A percentile compares a stretch with the other conserved stretches of the same genome.
Evolutionary conservation across 371 early-diverging fungal species (phyloP).

Genomic region (Choanephora cucurbitarum): DNA sequence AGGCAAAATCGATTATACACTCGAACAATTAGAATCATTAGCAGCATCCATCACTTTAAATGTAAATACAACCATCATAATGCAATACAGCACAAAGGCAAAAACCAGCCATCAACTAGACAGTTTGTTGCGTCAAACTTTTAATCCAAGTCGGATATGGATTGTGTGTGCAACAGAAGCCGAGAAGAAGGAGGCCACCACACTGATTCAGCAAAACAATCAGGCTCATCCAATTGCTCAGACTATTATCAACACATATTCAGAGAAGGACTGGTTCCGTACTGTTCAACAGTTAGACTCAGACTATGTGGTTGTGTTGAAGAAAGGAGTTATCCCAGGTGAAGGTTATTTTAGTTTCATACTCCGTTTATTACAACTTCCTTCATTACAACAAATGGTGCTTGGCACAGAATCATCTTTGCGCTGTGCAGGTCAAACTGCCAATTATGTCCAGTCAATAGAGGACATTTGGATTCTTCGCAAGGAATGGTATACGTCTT

Average conservation of each 20-base stretch:
- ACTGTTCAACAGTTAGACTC: background rate
- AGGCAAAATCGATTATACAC: no score
- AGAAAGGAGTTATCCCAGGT: slow-evolving; percentile 5
- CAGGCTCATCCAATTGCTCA: slow-evolving; percentile 1
- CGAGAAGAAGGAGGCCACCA: background rate
- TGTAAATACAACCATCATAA: slow-evolving; percentile 1
- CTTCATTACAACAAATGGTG: slow-evolving; percentile 11
- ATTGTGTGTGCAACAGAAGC: slow-evolving; percentile 10
- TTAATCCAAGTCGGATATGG: background rate
- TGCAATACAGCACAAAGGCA: background rate
- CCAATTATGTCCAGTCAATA: slow-evolving; percentile 24
- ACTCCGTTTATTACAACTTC: slow-evolving; percentile 31
- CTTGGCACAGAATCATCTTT: slow-evolving; percentile 12
- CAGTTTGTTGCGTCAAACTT: slow-evolving; percentile 10
- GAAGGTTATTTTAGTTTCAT: slow-evolving; percentile 13
- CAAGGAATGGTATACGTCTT: slow-evolving; percentile 29
- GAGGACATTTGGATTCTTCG: slow-evolving; percentile 33
- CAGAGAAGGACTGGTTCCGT: no score
- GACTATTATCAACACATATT: no score
- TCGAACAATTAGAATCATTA: slow-evolving; percentile 15
- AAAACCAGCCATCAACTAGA: slow-evolving; percentile 8
- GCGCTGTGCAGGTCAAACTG: background rate
- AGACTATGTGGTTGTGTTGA: slow-evolving; percentile 6
- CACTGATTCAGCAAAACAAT: slow-evolving; percentile 1
- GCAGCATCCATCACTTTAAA: slow-evolving; percentile 28